Percentiles rank a stretch among this genome's conserved stretches.
These are phyloP conservation scores for Bauhinia variegata DNA, from an alignment of 306 rosid species.

Conservation along the genomic window DNA sequence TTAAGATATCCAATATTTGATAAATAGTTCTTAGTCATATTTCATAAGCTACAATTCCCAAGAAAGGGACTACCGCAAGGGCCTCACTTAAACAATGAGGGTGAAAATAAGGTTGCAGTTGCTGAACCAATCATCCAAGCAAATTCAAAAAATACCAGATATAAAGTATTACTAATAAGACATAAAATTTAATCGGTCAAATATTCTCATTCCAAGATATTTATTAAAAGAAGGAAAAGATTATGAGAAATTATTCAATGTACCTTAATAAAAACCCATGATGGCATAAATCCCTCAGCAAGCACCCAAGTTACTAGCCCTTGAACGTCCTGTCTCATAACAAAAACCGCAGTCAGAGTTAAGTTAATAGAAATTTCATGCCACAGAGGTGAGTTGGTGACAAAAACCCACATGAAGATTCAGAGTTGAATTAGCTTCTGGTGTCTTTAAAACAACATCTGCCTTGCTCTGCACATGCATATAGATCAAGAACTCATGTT, in stretches of 20 bases:
- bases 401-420: conserved; percentile 64
- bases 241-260: background rate
- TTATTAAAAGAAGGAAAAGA: conserved; percentile 6
- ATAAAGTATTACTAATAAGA: too few relatives aligned
- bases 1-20: too few relatives aligned
- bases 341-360: conserved; percentile 26
- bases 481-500: conserved; percentile 4
- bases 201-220: background rate
- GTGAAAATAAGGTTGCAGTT: too few relatives aligned
- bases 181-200: too few relatives aligned
- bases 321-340: conserved; percentile 77
- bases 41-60: too few relatives aligned
- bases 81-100: too few relatives aligned
- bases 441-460: conserved; percentile 69
- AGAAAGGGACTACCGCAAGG: too few relatives aligned
- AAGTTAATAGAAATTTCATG: conserved; percentile 25
- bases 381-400: background rate
- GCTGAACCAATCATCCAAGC: too few relatives aligned
- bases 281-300: conserved; percentile 92
- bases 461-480: conserved; percentile 72
- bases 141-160: too few relatives aligned
- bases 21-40: too few relatives aligned
- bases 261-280: conserved; percentile 95
- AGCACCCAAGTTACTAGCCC: conserved; percentile 96
- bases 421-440: conserved; percentile 71